Base-by-base conservation (phyloP, 257 asterid genomes). In the Jacaranda copaia region DNA sequence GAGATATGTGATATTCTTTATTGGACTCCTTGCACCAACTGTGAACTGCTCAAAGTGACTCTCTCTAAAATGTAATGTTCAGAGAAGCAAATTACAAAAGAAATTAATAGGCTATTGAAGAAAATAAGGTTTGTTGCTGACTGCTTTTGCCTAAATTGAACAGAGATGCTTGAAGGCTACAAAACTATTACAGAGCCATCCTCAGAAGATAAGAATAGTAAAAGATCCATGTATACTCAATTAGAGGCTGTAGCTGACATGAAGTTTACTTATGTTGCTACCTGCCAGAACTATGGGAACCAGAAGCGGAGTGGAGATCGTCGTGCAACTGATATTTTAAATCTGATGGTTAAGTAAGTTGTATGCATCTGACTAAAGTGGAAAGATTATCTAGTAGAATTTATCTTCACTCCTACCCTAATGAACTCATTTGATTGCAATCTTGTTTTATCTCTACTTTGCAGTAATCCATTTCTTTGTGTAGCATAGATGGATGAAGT, bases 231-330 rank as follows among this genome's bases (percentile, higher is more conserved):
- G 86, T 87, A 83, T 77, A 85, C 96, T 69, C 91, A 83, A 70
- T 77, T 92, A 76, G 96, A 90, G 76, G 97, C 97, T 32, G 84
- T 92, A 77, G 97, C 97, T 79, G 96, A 92, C 79, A 88, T 92
- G 96, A 92, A 92, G 80, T 92, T 92, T 72, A 92, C 96, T 53
- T 92, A 92, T 56, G 94, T 92, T 55, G 97, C 97, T 58, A 92
- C 97, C 66, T 92, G 97, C 84, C 97, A 92, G 87, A 92, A 88
- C 84, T 92, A 92, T 58, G 97, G 97, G 62, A 92, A 84, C 86
- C 97, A 92, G 85, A 92, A 90, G 85, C 81, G 91, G 35, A 89
- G 87, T 82, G 94, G 96, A 80, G 97, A 92, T 86, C 94, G 97
- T 6, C 97, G 87, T 78, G 96, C 97, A 59, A 92, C 97, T 65